Evolutionary conservation across 2,329 filamentous ascomycete genomes (phyloP).

Genomic region (Apiospora marii): DNA sequence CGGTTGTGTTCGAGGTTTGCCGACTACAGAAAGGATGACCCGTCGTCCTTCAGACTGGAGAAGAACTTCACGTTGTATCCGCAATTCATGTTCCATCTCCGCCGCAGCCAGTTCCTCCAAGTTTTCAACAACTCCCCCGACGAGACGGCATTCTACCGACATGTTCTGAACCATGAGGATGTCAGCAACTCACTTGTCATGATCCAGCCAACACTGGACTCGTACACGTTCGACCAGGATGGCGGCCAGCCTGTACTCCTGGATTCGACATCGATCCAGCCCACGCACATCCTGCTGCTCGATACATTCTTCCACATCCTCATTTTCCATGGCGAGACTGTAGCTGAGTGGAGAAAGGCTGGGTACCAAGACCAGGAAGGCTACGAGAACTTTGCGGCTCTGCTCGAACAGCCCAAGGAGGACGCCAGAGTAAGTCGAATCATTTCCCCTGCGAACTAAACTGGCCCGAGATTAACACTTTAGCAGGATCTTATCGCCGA

Average conservation of each 20-base stretch:
- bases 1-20: constrained; percentile 95
- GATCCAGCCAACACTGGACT: constrained; percentile 98
- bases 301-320: constrained; percentile 99
- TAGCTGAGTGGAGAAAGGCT: constrained; percentile 97
- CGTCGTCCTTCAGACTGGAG: constrained; percentile 93
- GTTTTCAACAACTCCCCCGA: constrained; percentile 99
- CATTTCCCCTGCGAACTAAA: background rate
- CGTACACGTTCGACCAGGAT: constrained; percentile 96
- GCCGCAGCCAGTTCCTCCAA: constrained; percentile 95
- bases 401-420: constrained; percentile 94
- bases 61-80: constrained; percentile 99
- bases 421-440: constrained; percentile 81
- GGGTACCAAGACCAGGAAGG: constrained; percentile 98
- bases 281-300: constrained; percentile 89
- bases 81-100: constrained; percentile 99
- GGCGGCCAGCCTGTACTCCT: constrained; percentile 92
- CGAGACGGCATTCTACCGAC: constrained; percentile 98
- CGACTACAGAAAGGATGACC: constrained; percentile 97
- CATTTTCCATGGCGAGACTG: constrained; percentile 98
- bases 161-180: constrained; percentile 97
- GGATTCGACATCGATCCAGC: constrained; percentile 95
- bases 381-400: constrained; percentile 91
- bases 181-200: constrained; percentile 96
- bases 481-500: constrained; percentile 91
- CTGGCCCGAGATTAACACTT: constrained; percentile 35